Evolutionary conservation across 1,139 yeast genomes (phyloP).

Genomic region (Taphrina populina): DNA sequence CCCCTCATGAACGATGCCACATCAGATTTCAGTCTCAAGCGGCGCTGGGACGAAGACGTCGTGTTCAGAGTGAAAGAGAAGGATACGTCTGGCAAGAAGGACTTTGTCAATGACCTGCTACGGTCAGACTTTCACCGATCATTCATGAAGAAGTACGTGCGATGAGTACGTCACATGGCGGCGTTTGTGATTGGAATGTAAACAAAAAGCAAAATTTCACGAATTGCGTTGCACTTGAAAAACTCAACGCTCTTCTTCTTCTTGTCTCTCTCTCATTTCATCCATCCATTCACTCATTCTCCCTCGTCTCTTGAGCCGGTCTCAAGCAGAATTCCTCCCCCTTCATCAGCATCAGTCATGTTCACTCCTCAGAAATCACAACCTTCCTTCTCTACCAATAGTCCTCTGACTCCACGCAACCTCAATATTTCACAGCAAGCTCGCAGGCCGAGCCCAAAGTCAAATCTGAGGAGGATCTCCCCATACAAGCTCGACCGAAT

Average conservation of each 20-base stretch:
- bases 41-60: slow-evolving; percentile 51
- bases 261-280: slow-evolving; percentile 2
- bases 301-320: slow-evolving; percentile 8
- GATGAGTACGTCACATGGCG: slow-evolving; percentile 9
- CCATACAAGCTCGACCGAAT: slow-evolving; percentile 47
- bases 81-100: slow-evolving; percentile 41
- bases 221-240: too few relatives aligned
- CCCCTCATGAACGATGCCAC: slow-evolving; percentile 49
- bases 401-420: slow-evolving; percentile 30
- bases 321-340: slow-evolving; percentile 10
- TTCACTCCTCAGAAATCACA: slow-evolving; percentile 27
- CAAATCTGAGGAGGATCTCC: slow-evolving; percentile 18
- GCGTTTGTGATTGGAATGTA: slow-evolving; percentile 21
- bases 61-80: slow-evolving; percentile 50
- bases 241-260: too few relatives aligned
- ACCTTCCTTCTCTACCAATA: slow-evolving; percentile 11
- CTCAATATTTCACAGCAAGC: slow-evolving; percentile 23
- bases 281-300: background rate
- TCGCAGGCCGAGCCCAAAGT: slow-evolving; percentile 29
- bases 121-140: slow-evolving; percentile 68
- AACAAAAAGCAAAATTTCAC: background rate
- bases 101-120: slow-evolving; percentile 65
- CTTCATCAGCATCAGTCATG: slow-evolving; percentile 5
- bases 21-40: slow-evolving; percentile 44
- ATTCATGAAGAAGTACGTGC: slow-evolving; percentile 65